A percentile compares a stretch with the other conserved stretches of the same genome.
Evolutionary conservation across 2,329 filamentous ascomycete species (phyloP).

Genomic region (Aspergillus sp.): DNA sequence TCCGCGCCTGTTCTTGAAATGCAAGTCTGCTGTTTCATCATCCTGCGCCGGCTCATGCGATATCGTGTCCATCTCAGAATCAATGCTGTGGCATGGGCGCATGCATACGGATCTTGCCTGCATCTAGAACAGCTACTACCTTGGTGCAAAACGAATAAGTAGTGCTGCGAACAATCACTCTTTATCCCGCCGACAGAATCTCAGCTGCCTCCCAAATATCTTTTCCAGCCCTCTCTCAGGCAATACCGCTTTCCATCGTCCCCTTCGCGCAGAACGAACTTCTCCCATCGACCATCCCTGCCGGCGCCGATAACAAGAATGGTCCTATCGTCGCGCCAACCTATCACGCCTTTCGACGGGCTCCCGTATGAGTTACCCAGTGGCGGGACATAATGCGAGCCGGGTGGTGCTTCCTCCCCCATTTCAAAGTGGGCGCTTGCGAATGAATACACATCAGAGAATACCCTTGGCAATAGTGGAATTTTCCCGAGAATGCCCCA

Average conservation of each 20-base stretch:
- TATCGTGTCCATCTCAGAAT: background rate
- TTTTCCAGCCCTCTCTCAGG: conserved; percentile 77
- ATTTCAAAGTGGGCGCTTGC: conserved; percentile 79
- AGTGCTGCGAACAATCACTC: conserved; percentile 13
- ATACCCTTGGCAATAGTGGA: conserved; percentile 79
- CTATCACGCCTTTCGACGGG: conserved; percentile 79
- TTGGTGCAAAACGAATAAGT: conserved; percentile 6
- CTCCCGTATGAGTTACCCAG: conserved; percentile 56
- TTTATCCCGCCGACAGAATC: background rate
- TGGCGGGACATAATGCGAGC: conserved; percentile 49
- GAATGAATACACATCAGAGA: conserved; percentile 88
- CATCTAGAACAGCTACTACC: background rate
- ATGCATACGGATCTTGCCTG: background rate
- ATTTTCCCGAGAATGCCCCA: conserved; percentile 85
- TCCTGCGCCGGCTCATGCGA: background rate
- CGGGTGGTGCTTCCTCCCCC: conserved; percentile 65
- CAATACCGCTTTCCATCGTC: conserved; percentile 68
- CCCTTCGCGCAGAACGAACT: conserved; percentile 70
- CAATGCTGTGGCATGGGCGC: background rate
- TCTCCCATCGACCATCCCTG: conserved; percentile 82
- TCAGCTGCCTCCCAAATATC: conserved; percentile 61
- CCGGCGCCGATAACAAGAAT: conserved; percentile 78
- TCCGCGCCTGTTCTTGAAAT: background rate
- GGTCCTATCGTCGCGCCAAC: conserved; percentile 75
- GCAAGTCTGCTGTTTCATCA: background rate